phyloP scores from a whole-genome alignment of 2,329 filamentous ascomycete genomes.

The Alternaria sp. region DNA sequence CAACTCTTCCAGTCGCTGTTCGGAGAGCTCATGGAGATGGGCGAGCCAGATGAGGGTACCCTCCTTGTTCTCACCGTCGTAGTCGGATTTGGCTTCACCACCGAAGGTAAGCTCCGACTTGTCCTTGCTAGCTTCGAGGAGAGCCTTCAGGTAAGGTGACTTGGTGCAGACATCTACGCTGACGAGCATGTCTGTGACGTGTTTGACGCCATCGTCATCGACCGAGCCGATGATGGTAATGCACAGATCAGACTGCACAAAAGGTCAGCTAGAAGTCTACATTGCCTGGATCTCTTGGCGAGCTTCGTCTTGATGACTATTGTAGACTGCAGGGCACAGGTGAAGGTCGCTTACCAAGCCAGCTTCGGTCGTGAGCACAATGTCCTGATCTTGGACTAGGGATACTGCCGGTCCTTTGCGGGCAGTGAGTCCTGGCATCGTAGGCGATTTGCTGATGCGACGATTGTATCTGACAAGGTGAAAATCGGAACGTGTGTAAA shows the following conservation, averaged over 20 bases:
- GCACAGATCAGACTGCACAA: conserved; percentile 6
- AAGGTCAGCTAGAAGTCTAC: not conserved
- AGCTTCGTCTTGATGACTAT: too few species aligned
- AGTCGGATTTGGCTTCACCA: conserved; percentile 4
- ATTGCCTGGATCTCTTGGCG: too few species aligned
- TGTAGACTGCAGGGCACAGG: not conserved
- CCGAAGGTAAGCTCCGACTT: conserved; percentile 16
- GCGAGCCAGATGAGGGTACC: conserved; percentile 15
- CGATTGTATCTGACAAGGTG: not conserved
- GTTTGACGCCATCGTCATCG: conserved; percentile 7
- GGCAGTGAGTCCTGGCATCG: conserved; percentile 2
- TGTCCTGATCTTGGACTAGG: conserved; percentile 12
- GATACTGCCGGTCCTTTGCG: conserved; percentile 3
- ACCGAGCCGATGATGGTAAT: conserved; percentile 15
- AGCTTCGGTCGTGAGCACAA: conserved; percentile 6
- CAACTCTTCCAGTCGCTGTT: conserved; percentile 14
- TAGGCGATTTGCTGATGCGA: not conserved
- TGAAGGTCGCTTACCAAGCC: not conserved
- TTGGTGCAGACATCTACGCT: conserved; percentile 4
- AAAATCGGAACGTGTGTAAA: not conserved
- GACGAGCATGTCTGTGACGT: conserved; percentile 18
- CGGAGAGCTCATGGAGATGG: conserved; percentile 14
- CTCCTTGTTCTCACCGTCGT: conserved; percentile 16
- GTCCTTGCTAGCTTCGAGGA: conserved; percentile 6
- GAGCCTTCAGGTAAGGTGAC: conserved; percentile 9